Percentiles rank a stretch among this genome's conserved stretches.
These are phyloP conservation scores for Pseudocercospora pini-densiflorae DNA, from an alignment of 2,329 filamentous ascomycete species.

Conservation along the genomic window DNA sequence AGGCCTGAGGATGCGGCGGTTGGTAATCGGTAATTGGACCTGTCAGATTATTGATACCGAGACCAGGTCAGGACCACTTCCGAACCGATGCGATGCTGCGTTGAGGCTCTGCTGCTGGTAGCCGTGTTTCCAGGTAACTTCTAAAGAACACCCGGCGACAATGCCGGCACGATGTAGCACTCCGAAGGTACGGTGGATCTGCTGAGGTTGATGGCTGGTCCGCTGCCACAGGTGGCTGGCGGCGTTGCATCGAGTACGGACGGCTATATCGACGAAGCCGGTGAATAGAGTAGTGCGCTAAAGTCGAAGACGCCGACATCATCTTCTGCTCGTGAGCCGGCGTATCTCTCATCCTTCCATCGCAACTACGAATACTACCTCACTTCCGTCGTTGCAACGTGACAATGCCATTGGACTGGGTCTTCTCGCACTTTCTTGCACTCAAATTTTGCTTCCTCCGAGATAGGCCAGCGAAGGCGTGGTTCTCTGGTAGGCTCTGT, in stretches of 20 bases:
- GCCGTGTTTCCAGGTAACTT: neutral
- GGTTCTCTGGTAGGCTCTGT: neutral
- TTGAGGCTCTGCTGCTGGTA: conserved; percentile 3
- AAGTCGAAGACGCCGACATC: neutral
- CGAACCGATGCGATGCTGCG: neutral
- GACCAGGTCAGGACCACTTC: neutral
- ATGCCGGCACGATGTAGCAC: neutral
- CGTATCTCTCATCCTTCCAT: neutral
- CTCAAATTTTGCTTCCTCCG: neutral
- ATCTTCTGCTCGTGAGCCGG: neutral
- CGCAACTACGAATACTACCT: conserved; percentile 1
- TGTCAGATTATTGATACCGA: neutral
- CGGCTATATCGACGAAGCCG: neutral
- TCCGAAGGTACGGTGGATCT: neutral
- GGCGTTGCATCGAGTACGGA: conserved; percentile 8
- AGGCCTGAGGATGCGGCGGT: neutral
- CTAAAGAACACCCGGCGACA: neutral
- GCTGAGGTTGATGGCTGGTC: neutral
- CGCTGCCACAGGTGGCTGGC: conserved; percentile 1
- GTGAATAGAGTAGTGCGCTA: neutral
- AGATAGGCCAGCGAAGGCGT: conserved; percentile 20
- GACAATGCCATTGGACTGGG: conserved; percentile 21
- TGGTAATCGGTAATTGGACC: neutral
- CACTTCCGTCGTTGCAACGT: conserved; percentile 20
- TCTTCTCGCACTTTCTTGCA: neutral